These are phyloP conservation scores for Neoscytalidium dimidiatum DNA, from an alignment of 2,329 filamentous ascomycete genomes.

Conservation along the genomic window DNA sequence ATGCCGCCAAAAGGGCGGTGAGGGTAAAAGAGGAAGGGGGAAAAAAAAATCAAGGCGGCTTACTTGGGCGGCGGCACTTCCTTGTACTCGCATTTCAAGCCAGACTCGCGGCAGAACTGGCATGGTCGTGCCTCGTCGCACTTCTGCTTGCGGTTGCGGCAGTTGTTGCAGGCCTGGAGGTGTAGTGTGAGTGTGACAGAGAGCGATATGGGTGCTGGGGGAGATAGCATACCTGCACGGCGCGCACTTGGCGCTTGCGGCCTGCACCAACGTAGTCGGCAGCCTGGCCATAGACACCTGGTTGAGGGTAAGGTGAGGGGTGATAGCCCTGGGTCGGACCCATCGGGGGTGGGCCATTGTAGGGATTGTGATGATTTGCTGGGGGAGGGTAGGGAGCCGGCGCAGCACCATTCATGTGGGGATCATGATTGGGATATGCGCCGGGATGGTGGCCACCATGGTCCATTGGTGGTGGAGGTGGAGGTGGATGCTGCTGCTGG, in stretches of 20 bases:
- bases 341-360: conserved; percentile 31
- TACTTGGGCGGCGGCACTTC: conserved; percentile 92
- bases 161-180: conserved; percentile 71
- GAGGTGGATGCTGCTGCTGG: conserved; percentile 22
- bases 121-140: conserved; percentile 44
- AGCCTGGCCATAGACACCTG: conserved; percentile 30
- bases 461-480: conserved; percentile 36
- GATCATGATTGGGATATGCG: conserved; percentile 36
- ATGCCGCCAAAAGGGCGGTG: conserved; percentile 5
- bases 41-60: conserved; percentile 40
- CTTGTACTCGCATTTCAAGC: conserved; percentile 81
- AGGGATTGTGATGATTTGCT: conserved; percentile 33
- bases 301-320: conserved; percentile 32
- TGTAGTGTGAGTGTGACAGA: conserved; percentile 14
- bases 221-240: conserved; percentile 12
- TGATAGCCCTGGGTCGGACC: conserved; percentile 25
- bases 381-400: conserved; percentile 33
- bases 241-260: conserved; percentile 20
- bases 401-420: conserved; percentile 34
- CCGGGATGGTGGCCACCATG: conserved; percentile 34
- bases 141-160: conserved; percentile 43
- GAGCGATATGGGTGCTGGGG: background rate
- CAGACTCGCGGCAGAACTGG: conserved; percentile 79
- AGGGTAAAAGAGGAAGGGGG: background rate
- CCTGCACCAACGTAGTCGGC: conserved; percentile 8